These are phyloP conservation scores for Chlorencoelia australis DNA, from an alignment of 2,329 filamentous ascomycete genomes.

Conservation along the genomic window DNA sequence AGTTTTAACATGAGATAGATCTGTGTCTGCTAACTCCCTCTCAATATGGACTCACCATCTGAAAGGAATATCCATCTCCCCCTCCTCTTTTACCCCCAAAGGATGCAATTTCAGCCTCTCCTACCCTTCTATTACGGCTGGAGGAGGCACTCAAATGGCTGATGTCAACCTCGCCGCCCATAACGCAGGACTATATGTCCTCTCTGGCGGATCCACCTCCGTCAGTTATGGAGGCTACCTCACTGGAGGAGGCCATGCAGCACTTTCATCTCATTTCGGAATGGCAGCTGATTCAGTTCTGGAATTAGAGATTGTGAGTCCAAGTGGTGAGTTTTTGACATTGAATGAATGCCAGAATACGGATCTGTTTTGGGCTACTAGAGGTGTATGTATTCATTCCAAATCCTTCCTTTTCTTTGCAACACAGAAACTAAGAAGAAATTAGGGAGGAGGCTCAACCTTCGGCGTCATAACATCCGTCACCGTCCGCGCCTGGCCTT, in stretches of 20 bases:
- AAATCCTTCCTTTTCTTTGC: neutral
- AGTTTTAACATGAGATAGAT: conserved; percentile 15
- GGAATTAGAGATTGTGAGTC: conserved; percentile 10
- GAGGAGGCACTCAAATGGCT: conserved; percentile 42
- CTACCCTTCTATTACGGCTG: conserved; percentile 40
- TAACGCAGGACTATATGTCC: neutral
- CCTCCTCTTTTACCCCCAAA: conserved; percentile 31
- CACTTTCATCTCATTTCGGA: conserved; percentile 7
- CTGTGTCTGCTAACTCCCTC: conserved; percentile 34
- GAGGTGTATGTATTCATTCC: conserved; percentile 7
- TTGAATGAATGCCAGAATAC: conserved; percentile 16
- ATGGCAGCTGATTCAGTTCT: conserved; percentile 13
- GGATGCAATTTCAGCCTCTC: conserved; percentile 33
- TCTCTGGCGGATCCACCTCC: conserved; percentile 6
- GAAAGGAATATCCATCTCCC: conserved; percentile 28
- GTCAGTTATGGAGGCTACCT: conserved; percentile 17
- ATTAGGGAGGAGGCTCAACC: conserved; percentile 23
- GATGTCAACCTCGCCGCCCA: conserved; percentile 5
- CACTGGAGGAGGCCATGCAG: conserved; percentile 13
- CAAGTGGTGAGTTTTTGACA: conserved; percentile 9
- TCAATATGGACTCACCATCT: conserved; percentile 43
- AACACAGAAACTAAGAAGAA: neutral
- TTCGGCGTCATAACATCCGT: conserved; percentile 44
- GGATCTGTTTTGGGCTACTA: conserved; percentile 13
- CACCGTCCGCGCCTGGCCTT: conserved; percentile 42